Evolutionary conservation across 164 flowering plant genomes (phyloP).

Genomic region (Magnolia changhungtana): DNA sequence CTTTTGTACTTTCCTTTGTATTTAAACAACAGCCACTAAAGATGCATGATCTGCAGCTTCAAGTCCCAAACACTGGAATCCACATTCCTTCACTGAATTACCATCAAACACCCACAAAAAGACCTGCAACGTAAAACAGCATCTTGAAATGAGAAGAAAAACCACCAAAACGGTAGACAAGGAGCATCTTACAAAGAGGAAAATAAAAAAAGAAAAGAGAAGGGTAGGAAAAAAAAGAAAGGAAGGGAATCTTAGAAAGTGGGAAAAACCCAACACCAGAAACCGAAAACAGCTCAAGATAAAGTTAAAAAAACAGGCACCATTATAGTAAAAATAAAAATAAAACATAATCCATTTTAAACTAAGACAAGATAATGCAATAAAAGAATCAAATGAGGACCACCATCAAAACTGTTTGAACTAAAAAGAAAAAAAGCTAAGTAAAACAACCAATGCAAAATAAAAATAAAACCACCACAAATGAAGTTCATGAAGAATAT

Average conservation of each 20-base stretch:
- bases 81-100: conserved; percentile 18
- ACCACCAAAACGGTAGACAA: conserved; percentile 64
- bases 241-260: conserved; percentile 1
- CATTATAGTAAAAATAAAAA: neutral
- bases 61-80: conserved; percentile 42
- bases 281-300: conserved; percentile 1
- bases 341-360: neutral
- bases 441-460: neutral
- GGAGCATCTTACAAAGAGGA: conserved; percentile 37
- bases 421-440: neutral
- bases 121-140: conserved; percentile 71
- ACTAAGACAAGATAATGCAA: neutral
- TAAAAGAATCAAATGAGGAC: neutral
- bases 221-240: neutral
- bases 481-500: neutral
- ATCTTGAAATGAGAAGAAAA: conserved; percentile 62
- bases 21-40: conserved; percentile 13
- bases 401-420: neutral
- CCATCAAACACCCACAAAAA: conserved; percentile 19
- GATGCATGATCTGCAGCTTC: conserved; percentile 36
- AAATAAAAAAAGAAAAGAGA: neutral
- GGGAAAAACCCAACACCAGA: neutral
- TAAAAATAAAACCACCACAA: neutral
- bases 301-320: neutral
- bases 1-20: conserved; percentile 11